A percentile compares a stretch with the other conserved stretches of the same genome.
phyloP scores from a whole-genome alignment of 257 asterid species.

The Solanum corneliomulleri region DNA sequence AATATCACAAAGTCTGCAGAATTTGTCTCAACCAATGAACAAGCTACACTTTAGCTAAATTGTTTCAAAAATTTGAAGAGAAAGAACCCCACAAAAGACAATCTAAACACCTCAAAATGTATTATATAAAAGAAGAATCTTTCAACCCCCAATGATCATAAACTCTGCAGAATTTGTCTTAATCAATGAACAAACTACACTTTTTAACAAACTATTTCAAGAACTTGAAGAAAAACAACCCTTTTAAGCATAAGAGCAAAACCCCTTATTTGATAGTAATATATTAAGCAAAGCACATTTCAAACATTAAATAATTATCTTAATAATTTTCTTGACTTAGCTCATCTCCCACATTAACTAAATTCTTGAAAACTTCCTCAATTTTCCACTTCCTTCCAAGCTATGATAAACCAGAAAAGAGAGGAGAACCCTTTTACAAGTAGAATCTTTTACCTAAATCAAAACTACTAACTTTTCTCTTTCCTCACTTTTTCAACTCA shows the following conservation, averaged over 20 bases:
- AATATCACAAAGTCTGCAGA: neutral
- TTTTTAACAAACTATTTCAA: neutral
- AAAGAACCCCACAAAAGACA: neutral
- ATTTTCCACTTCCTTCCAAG: conserved; percentile 7
- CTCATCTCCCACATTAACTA: conserved; percentile 11
- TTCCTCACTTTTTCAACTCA: neutral
- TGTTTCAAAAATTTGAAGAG: neutral
- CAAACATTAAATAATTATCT: neutral
- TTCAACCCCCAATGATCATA: neutral
- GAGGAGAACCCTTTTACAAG: conserved; percentile 3
- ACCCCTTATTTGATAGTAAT: neutral
- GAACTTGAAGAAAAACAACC: neutral
- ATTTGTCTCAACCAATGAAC: neutral
- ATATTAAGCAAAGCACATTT: neutral
- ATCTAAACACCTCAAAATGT: neutral
- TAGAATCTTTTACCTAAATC: conserved; percentile 36
- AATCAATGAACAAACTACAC: neutral
- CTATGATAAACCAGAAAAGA: conserved; percentile 10
- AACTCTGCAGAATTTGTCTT: neutral
- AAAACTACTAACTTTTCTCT: conserved; percentile 20
- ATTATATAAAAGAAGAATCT: neutral
- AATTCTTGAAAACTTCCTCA: conserved; percentile 4
- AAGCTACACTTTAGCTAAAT: neutral
- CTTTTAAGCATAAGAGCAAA: neutral
- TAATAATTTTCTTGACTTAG: neutral